Percentiles rank a stretch among this genome's conserved stretches.
phyloP scores from a whole-genome alignment of 768 basidiomycete genomes.

The Leucocoprinus leucothites region DNA sequence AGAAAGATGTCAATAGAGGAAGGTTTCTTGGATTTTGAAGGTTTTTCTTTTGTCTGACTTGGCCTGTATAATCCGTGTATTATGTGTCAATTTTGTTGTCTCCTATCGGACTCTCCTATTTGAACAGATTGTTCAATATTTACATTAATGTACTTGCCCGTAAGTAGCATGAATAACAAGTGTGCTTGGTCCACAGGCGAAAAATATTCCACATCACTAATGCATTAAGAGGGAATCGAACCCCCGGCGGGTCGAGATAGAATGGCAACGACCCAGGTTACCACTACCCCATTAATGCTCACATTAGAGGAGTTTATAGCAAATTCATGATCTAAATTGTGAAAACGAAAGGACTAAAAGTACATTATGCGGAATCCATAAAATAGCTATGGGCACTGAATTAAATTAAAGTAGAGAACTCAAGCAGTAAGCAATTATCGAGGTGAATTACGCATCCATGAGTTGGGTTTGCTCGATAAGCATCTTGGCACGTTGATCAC shows the following conservation, averaged over 20 bases:
- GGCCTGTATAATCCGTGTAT: not conserved
- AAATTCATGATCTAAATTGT: no score
- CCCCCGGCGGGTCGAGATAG: constrained; percentile 69
- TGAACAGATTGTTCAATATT: no score
- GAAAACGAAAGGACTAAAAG: no score
- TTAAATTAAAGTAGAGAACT: not conserved
- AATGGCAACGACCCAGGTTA: constrained; percentile 20
- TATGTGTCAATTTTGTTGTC: no score
- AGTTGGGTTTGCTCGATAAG: constrained; percentile 16
- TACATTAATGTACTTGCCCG: no score
- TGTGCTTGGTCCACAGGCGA: no score
- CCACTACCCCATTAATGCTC: constrained; percentile 19
- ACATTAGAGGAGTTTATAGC: not conserved
- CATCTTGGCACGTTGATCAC: constrained; percentile 12
- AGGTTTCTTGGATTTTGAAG: constrained; percentile 72
- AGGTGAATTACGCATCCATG: constrained; percentile 4
- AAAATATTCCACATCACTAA: no score
- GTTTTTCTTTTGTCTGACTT: constrained; percentile 32
- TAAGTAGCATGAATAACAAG: no score
- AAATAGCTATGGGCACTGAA: not conserved
- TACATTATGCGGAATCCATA: no score
- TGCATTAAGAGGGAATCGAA: constrained; percentile 74
- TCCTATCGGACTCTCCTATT: no score
- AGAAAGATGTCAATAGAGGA: constrained; percentile 76
- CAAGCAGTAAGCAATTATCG: not conserved